A percentile compares a stretch with the other conserved stretches of the same genome.
phyloP scores from a whole-genome alignment of 129 eudicot genomes.

The Flaveria brownii region DNA sequence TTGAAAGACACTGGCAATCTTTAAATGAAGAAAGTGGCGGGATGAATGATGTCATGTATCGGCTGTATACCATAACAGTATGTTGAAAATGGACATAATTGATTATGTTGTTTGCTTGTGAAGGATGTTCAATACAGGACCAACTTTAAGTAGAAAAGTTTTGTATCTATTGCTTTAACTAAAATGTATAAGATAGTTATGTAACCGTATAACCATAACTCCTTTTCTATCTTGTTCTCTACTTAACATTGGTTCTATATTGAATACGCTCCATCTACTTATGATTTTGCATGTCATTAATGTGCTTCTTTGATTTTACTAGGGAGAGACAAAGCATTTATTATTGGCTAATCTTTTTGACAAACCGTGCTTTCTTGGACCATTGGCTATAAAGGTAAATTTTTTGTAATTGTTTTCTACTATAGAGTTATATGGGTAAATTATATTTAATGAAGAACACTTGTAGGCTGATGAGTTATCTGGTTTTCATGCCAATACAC shows the following conservation, averaged over 20 bases:
- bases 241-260: no score
- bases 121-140: no score
- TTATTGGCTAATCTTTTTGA: slow-evolving; percentile 90
- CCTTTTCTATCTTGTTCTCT: no score
- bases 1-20: slow-evolving; percentile 78
- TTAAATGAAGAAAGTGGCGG: slow-evolving; percentile 94
- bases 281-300: background rate
- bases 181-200: no score
- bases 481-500: slow-evolving; percentile 87
- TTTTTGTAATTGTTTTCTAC: background rate
- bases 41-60: slow-evolving; percentile 91
- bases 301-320: slow-evolving; percentile 3
- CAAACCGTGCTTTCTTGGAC: slow-evolving; percentile 94
- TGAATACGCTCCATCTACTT: no score
- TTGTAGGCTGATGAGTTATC: slow-evolving; percentile 79
- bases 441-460: background rate
- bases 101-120: background rate
- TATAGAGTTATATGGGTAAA: background rate
- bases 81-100: background rate
- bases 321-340: slow-evolving; percentile 74
- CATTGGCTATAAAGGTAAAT: slow-evolving; percentile 70
- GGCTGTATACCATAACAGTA: slow-evolving; percentile 65
- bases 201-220: no score
- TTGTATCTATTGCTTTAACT: no score
- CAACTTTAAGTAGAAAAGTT: no score